A percentile compares a stretch with the other conserved stretches of the same genome.
Evolutionary conservation across 2,329 filamentous ascomycete genomes (phyloP).

Genomic region (Lachnellula cervina): DNA sequence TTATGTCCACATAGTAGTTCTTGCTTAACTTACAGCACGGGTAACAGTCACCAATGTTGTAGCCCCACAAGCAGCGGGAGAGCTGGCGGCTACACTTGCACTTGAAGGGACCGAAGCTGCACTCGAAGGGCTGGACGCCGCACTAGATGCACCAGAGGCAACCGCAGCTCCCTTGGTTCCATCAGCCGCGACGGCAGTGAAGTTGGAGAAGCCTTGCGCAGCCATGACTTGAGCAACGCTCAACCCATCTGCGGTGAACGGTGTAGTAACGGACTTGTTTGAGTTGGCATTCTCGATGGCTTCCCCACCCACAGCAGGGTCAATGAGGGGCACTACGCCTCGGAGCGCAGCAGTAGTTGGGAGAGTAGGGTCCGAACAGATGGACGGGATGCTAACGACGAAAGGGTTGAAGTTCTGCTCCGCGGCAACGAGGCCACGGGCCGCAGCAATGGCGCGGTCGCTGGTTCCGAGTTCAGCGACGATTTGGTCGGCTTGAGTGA

Average conservation of each 20-base stretch:
- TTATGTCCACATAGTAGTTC: background rate
- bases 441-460: constrained; percentile 55
- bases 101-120: constrained; percentile 9
- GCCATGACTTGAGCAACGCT: constrained; percentile 61
- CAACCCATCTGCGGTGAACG: constrained; percentile 55
- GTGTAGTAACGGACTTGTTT: constrained; percentile 43
- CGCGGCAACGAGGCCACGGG: constrained; percentile 57
- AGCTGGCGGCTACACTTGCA: constrained; percentile 7
- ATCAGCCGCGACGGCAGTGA: constrained; percentile 40
- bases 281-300: constrained; percentile 58
- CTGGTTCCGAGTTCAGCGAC: constrained; percentile 56
- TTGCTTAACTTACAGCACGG: constrained; percentile 3
- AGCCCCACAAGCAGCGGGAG: constrained; percentile 13
- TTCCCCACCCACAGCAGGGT: constrained; percentile 55
- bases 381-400: constrained; percentile 51
- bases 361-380: constrained; percentile 60
- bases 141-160: constrained; percentile 10
- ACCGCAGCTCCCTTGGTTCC: constrained; percentile 34
- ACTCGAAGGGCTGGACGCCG: background rate
- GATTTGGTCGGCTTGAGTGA: constrained; percentile 60
- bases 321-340: constrained; percentile 63
- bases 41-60: constrained; percentile 22
- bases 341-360: constrained; percentile 57
- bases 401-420: constrained; percentile 73
- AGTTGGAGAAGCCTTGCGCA: constrained; percentile 59